Evolutionary conservation across 2,329 filamentous ascomycete genomes (phyloP).

Genomic region (Fusarium verrucosum): DNA sequence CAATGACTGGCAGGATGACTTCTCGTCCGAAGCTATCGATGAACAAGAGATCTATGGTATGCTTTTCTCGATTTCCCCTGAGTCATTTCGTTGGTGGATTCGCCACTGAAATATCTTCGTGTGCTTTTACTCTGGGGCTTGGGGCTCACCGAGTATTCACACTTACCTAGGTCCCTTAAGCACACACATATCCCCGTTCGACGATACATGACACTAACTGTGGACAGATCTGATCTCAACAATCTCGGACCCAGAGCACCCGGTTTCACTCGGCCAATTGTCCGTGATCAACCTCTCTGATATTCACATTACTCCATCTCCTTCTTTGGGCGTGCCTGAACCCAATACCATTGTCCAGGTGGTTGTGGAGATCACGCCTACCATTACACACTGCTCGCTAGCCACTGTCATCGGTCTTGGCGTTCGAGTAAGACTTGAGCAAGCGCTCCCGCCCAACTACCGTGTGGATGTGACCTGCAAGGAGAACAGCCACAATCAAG

Average conservation of each 20-base stretch:
- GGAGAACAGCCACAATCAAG: slow-evolving; percentile 93
- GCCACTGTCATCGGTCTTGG: slow-evolving; percentile 96
- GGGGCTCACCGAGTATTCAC: neutral
- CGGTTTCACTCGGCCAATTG: slow-evolving; percentile 89
- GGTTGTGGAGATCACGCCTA: slow-evolving; percentile 90
- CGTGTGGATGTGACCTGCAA: slow-evolving; percentile 94
- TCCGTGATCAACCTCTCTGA: slow-evolving; percentile 97
- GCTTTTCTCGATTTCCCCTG: slow-evolving; percentile 27
- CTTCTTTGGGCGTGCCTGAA: slow-evolving; percentile 52
- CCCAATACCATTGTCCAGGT: slow-evolving; percentile 73
- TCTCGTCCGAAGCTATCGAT: slow-evolving; percentile 83
- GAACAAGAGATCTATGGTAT: slow-evolving; percentile 96
- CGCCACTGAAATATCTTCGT: slow-evolving; percentile 6
- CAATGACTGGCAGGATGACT: slow-evolving; percentile 63
- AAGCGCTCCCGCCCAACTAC: slow-evolving; percentile 89
- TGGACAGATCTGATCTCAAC: slow-evolving; percentile 85
- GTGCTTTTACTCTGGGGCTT: neutral
- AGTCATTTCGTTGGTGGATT: slow-evolving; percentile 15
- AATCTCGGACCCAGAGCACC: slow-evolving; percentile 96
- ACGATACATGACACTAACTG: slow-evolving; percentile 25
- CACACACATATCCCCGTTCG: neutral
- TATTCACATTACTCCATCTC: slow-evolving; percentile 74
- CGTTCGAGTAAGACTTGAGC: slow-evolving; percentile 89
- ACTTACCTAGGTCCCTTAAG: neutral
- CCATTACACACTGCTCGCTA: slow-evolving; percentile 95